phyloP scores from a whole-genome alignment of 208 protist genomes.

The Strigomonas oncopelti region DNA sequence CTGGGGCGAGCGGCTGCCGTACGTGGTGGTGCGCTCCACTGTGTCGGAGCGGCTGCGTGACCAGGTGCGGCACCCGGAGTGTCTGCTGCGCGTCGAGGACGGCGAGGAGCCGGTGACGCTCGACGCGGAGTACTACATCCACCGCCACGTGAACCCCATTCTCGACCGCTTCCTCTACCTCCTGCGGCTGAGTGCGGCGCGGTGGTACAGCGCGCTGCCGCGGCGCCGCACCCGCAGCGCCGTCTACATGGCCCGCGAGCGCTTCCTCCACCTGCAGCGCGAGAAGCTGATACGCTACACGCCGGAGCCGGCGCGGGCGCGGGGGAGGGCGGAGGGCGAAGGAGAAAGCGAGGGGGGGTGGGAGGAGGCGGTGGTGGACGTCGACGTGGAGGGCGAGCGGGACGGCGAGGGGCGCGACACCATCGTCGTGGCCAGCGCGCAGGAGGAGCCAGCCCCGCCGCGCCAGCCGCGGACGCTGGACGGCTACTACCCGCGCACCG shows the following conservation, averaged over 20 bases:
- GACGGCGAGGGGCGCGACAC: not conserved
- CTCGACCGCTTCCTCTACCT: conserved; percentile 81
- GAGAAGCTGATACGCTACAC: not conserved
- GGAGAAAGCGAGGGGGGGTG: conserved; percentile 5
- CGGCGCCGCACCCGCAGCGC: conserved; percentile 25
- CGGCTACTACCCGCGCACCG: conserved; percentile 32
- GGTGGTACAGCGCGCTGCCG: conserved; percentile 60
- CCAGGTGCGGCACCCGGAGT: conserved; percentile 55
- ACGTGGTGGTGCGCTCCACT: conserved; percentile 53
- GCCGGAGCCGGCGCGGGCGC: not conserved
- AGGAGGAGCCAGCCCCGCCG: not conserved
- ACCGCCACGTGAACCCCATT: conserved; percentile 61
- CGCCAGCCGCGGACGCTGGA: conserved; percentile 28
- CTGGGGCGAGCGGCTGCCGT: conserved; percentile 77
- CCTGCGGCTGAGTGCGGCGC: conserved; percentile 56
- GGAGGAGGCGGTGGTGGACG: conserved; percentile 6
- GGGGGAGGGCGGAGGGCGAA: conserved; percentile 16
- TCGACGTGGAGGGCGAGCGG: conserved; percentile 24
- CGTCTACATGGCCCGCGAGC: conserved; percentile 18
- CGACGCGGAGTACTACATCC: conserved; percentile 79
- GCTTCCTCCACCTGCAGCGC: conserved; percentile 1
- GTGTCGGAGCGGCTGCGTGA: conserved; percentile 42
- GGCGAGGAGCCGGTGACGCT: conserved; percentile 21
- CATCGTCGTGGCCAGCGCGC: not conserved
- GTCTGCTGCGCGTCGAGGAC: conserved; percentile 35